Evolutionary conservation across 2,329 filamentous ascomycete genomes (phyloP).

Genomic region (Aspergillus sp.): DNA sequence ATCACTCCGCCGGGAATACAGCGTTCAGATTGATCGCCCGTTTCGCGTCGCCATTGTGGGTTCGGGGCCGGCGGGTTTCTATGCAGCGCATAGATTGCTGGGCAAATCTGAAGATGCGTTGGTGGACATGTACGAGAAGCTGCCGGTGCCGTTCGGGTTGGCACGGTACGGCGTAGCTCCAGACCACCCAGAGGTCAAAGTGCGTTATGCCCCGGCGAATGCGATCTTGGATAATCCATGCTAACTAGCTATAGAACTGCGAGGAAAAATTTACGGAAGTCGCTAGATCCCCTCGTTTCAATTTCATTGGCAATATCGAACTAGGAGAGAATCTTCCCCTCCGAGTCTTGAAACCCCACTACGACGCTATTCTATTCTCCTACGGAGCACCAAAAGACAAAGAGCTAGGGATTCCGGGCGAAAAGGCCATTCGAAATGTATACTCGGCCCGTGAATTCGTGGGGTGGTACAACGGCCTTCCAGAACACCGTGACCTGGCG

Average conservation of each 20-base stretch:
- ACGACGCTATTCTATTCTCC: slow-evolving; percentile 85
- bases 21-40: slow-evolving; percentile 39
- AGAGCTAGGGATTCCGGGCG: slow-evolving; percentile 70
- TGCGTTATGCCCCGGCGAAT: slow-evolving; percentile 32
- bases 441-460: slow-evolving; percentile 90
- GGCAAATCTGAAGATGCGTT: slow-evolving; percentile 62
- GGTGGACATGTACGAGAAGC: slow-evolving; percentile 92
- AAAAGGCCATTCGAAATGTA: slow-evolving; percentile 60
- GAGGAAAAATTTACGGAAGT: slow-evolving; percentile 90
- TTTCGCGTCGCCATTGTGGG: slow-evolving; percentile 83
- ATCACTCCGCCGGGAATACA: slow-evolving; percentile 17
- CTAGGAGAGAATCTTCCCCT: slow-evolving; percentile 67
- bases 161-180: slow-evolving; percentile 95
- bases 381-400: slow-evolving; percentile 87
- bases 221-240: background rate
- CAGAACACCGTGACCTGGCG: slow-evolving; percentile 66
- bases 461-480: slow-evolving; percentile 96
- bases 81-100: slow-evolving; percentile 81
- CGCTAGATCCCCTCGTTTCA: slow-evolving; percentile 72
- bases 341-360: slow-evolving; percentile 64
- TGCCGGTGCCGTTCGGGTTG: slow-evolving; percentile 87
- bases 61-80: slow-evolving; percentile 93
- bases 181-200: slow-evolving; percentile 97
- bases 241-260: slow-evolving; percentile 61
- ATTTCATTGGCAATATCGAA: slow-evolving; percentile 82